Percentiles rank a stretch among this genome's conserved stretches.
phyloP scores from a whole-genome alignment of 78 protist species.

The Emiliania huxleyi region DNA sequence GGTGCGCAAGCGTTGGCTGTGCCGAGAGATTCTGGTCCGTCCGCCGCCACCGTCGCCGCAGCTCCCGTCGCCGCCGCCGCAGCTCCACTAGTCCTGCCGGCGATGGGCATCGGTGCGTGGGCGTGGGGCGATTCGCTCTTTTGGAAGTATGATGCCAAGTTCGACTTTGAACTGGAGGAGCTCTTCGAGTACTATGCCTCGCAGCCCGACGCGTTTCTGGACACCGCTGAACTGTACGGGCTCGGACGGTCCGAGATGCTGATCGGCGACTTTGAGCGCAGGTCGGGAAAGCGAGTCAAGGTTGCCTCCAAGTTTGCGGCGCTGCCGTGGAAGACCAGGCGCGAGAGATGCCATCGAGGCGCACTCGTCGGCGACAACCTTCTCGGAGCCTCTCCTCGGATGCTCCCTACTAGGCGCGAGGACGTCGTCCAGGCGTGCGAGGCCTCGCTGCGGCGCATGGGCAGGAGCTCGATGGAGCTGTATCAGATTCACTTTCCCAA shows the following conservation, averaged over 20 bases:
- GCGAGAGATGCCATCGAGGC: too few species aligned
- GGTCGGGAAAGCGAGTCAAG: neutral
- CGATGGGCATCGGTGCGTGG: constrained; percentile 10
- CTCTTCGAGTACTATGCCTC: neutral
- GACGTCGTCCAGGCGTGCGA: neutral
- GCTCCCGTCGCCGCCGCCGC: too few species aligned
- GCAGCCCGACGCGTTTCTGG: neutral
- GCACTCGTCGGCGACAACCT: too few species aligned
- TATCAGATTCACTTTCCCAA: constrained; percentile 38
- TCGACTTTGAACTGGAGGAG: neutral
- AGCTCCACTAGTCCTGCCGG: too few species aligned
- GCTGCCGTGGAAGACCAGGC: constrained; percentile 15
- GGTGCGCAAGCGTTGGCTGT: too few species aligned
- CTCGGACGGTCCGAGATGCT: neutral
- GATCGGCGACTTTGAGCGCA: neutral
- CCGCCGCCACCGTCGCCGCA: too few species aligned
- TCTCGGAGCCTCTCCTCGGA: too few species aligned
- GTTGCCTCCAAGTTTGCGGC: constrained; percentile 44
- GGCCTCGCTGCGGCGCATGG: constrained; percentile 16
- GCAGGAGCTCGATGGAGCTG: constrained; percentile 34
- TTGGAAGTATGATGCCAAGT: constrained; percentile 23
- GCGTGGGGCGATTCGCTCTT: constrained; percentile 42
- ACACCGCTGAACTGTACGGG: constrained; percentile 19
- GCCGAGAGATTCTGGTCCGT: too few species aligned
- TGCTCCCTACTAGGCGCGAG: too few species aligned